Conservation (phyloP, 78 protist genomes). For the Trichosphaerium sp. region DNA sequence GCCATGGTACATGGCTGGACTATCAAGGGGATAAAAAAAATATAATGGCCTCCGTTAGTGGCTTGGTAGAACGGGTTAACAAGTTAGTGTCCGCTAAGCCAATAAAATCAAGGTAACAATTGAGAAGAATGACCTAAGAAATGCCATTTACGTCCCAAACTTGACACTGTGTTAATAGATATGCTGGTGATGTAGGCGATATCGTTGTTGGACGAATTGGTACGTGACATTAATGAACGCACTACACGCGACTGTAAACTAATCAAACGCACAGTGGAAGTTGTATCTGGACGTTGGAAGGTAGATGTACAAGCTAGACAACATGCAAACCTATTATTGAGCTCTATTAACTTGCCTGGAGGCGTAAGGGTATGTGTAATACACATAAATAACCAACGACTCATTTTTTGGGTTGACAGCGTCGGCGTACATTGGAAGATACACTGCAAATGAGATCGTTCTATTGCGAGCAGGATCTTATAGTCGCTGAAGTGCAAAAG, state of each 20-base stretch:
- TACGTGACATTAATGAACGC: neutral
- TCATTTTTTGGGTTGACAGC: neutral
- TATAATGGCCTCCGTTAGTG: constrained; percentile 49
- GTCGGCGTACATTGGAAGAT: constrained; percentile 62
- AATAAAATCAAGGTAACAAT: constrained; percentile 29
- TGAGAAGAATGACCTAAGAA: neutral
- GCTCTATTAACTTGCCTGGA: constrained; percentile 75
- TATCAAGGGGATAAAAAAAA: neutral
- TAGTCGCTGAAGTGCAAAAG: constrained; percentile 74
- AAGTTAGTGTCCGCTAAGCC: constrained; percentile 54
- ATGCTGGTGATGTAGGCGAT: constrained; percentile 73
- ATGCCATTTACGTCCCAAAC: neutral
- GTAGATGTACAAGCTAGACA: constrained; percentile 58
- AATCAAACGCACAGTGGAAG: constrained; percentile 22
- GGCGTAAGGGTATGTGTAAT: constrained; percentile 38
- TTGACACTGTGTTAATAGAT: constrained; percentile 1
- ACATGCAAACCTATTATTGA: constrained; percentile 45
- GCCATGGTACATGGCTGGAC: constrained; percentile 18
- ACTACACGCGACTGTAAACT: neutral
- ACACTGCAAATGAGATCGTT: constrained; percentile 71
- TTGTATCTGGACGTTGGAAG: constrained; percentile 55
- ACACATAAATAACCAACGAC: neutral
- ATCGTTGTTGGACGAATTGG: constrained; percentile 62
- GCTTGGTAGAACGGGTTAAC: constrained; percentile 67
- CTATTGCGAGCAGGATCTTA: constrained; percentile 68